Conservation (phyloP, 2,329 filamentous ascomycete species). For the Scedosporium minutisporum region DNA sequence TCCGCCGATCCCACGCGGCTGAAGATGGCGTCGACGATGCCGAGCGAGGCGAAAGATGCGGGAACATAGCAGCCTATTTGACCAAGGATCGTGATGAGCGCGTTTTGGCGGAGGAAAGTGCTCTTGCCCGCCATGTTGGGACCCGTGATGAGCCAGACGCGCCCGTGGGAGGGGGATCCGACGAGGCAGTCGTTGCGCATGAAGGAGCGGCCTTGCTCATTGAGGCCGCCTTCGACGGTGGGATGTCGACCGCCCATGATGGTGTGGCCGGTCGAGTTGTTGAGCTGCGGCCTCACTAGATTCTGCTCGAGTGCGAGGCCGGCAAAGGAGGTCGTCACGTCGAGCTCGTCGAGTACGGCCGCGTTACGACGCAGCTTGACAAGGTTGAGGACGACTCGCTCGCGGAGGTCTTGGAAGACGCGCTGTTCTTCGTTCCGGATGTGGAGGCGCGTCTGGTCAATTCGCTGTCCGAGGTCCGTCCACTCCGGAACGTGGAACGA, state of each 20-base stretch:
- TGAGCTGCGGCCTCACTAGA: slow-evolving; percentile 65
- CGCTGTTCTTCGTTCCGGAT: slow-evolving; percentile 78
- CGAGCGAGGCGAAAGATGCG: slow-evolving; percentile 74
- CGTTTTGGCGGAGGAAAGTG: slow-evolving; percentile 92
- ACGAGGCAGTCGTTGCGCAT: slow-evolving; percentile 79
- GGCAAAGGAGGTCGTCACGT: slow-evolving; percentile 81
- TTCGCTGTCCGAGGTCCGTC: slow-evolving; percentile 67
- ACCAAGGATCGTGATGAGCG: slow-evolving; percentile 84
- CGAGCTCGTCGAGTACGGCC: slow-evolving; percentile 83
- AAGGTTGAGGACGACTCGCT: slow-evolving; percentile 68
- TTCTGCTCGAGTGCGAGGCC: slow-evolving; percentile 64
- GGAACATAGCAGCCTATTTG: slow-evolving; percentile 92
- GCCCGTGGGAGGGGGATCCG: slow-evolving; percentile 54
- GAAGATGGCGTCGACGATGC: slow-evolving; percentile 92
- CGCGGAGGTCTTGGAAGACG: slow-evolving; percentile 66
- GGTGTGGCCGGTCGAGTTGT: slow-evolving; percentile 54
- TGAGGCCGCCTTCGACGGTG: slow-evolving; percentile 77
- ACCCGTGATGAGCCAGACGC: slow-evolving; percentile 60
- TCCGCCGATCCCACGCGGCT: slow-evolving; percentile 89
- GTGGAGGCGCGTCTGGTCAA: slow-evolving; percentile 67
- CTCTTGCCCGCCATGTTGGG: slow-evolving; percentile 99
- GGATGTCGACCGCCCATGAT: slow-evolving; percentile 84
- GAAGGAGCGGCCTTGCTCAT: slow-evolving; percentile 71
- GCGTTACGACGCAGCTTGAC: slow-evolving; percentile 84
- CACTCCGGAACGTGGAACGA: slow-evolving; percentile 79